Conservation (phyloP, 768 basidiomycete genomes). For the Rickenella mellea region DNA sequence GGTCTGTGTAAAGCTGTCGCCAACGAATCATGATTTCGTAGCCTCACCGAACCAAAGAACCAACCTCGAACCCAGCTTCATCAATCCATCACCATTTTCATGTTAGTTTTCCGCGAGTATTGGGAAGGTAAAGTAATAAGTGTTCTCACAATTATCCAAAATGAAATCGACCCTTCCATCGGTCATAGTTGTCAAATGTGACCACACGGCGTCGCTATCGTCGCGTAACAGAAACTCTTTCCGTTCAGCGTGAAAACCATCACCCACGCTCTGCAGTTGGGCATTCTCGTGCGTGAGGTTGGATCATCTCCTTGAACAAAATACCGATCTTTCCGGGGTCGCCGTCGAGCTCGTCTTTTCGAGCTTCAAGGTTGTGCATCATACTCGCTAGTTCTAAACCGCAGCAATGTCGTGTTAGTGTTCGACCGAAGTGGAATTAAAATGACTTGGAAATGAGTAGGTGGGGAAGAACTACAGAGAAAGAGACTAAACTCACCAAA, state of each 20-base stretch:
- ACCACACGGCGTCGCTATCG: conserved; percentile 71
- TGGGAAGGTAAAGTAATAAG: no score
- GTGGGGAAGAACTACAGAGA: no score
- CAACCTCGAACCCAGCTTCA: conserved; percentile 84
- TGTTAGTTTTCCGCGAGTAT: no score
- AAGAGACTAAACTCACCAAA: conserved; percentile 66
- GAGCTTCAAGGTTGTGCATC: conserved; percentile 54
- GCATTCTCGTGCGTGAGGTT: conserved; percentile 81
- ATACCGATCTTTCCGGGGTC: conserved; percentile 48
- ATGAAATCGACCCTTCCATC: conserved; percentile 64
- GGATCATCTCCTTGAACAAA: conserved; percentile 77
- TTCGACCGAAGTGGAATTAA: no score
- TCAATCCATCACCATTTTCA: no score
- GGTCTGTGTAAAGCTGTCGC: conserved; percentile 86
- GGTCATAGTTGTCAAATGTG: conserved; percentile 48
- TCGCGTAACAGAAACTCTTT: conserved; percentile 75
- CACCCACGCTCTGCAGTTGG: conserved; percentile 73
- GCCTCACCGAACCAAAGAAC: background rate
- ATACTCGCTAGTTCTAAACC: conserved; percentile 67
- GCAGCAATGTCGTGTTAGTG: no score
- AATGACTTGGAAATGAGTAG: no score
- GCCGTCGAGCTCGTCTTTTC: conserved; percentile 31
- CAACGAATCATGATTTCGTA: background rate
- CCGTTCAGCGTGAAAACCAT: conserved; percentile 68
- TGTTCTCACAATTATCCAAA: conserved; percentile 71